Percentiles rank a stretch among this genome's conserved stretches.
Conservation (phyloP, 2,329 filamentous ascomycete species). For the Juglanconis juglandina region DNA sequence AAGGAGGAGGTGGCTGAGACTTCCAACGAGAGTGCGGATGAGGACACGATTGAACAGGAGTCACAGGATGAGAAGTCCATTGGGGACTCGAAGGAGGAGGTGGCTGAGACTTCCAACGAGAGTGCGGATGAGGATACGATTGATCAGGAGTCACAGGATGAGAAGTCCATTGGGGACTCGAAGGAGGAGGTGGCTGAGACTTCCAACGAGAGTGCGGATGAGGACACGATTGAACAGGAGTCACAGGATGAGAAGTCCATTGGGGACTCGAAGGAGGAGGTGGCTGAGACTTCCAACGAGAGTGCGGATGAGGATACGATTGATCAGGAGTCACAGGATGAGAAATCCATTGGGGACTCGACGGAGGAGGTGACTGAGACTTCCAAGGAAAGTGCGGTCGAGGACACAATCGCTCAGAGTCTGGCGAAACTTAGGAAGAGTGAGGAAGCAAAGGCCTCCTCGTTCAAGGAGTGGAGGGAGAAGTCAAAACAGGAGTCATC, state of each 20-base stretch:
- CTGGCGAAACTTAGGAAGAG: not conserved
- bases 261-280: not conserved
- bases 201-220: not conserved
- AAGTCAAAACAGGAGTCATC: not conserved
- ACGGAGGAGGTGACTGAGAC: not conserved
- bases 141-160: no score
- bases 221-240: no score
- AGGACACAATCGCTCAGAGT: no score
- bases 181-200: not conserved
- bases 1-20: no score
- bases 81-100: no score
- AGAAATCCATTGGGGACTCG: not conserved
- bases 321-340: not conserved
- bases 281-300: not conserved
- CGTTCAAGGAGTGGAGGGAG: constrained; percentile 18
- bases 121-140: no score
- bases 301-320: not conserved
- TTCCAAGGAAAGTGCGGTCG: not conserved
- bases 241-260: not conserved
- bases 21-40: no score
- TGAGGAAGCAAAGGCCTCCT: not conserved
- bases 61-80: no score
- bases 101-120: no score
- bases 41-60: no score
- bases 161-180: not conserved